phyloP scores from a whole-genome alignment of 164 flowering plant species.

The Chimonanthus salicifolius region DNA sequence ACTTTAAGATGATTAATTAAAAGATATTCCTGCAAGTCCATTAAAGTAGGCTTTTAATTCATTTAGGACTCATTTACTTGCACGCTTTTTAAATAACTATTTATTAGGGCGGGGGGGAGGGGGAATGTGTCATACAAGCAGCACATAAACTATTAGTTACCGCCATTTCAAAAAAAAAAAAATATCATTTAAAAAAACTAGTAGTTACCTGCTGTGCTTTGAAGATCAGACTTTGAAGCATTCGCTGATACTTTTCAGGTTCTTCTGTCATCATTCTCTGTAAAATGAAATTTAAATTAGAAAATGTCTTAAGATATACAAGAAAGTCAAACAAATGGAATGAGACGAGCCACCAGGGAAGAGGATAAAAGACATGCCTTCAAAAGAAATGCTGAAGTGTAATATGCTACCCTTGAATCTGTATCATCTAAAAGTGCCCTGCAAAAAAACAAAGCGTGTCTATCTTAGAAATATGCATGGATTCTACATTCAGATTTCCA shows the following conservation, averaged over 20 bases:
- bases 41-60: too few species aligned
- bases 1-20: too few species aligned
- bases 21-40: too few species aligned
- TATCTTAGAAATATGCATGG: neutral
- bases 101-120: too few species aligned
- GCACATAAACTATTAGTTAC: too few species aligned
- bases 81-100: too few species aligned
- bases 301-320: constrained; percentile 5
- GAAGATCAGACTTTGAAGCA: constrained; percentile 82
- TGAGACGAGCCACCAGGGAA: neutral
- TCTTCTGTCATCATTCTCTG: constrained; percentile 99
- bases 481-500: neutral
- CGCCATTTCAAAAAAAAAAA: too few species aligned
- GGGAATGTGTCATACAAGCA: too few species aligned
- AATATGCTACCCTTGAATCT: constrained; percentile 96
- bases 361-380: constrained; percentile 51
- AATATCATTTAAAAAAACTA: neutral
- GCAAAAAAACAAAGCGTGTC: constrained; percentile 13
- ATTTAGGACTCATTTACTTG: too few species aligned
- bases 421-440: constrained; percentile 94
- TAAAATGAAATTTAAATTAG: constrained; percentile 15
- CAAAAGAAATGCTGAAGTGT: constrained; percentile 89
- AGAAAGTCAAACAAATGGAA: neutral
- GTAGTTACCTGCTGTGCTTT: constrained; percentile 91
- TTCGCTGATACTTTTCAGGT: constrained; percentile 82